Base-by-base conservation (phyloP, 2,329 filamentous ascomycete species). In the Exophiala sp. region DNA sequence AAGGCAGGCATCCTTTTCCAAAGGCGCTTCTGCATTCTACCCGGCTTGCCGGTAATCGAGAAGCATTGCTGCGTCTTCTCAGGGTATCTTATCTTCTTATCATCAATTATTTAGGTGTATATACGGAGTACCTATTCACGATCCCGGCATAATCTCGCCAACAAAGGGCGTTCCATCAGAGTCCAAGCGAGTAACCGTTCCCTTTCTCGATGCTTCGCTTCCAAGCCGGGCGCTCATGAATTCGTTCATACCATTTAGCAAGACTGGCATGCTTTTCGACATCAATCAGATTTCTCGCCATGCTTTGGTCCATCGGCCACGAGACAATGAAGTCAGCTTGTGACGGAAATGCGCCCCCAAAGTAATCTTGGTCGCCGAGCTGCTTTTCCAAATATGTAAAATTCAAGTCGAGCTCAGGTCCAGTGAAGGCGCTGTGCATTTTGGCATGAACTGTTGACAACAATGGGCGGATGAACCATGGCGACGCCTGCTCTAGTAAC, bases 141-240 rank as follows among this genome's bases (percentile, higher is more conserved):
- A 20, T 2, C 36, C 14, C n/a, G 29, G 18, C 50, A 39, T 42
- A 14, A 39, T 14, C 16, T 41, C 36, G 29, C 24, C 24, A 29
- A 29, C 5, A 29, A 5, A 29, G 24, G 2, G 7, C 24, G 24
- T 8, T 41, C 38, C 14, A 43, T 43, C 41, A 43, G 3, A 51
- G 51, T 10, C 14, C 38, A 24, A 54, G 21, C 10, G 46, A 3
- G 38, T 63, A 64, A 5, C 61, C 61, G 29, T 63, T 62, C 3
- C 61, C 61, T 38, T 63, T 64, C 34, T 64, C 59, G 3, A 62
- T n/a, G 29, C 51, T 43, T 24, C 55, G 52, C 54, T 63, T 63
- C 62, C 62, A 63, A 5, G 52, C 62, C 14, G 57, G 57, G 35
- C 62, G 53, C 7, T 55, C 54, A 32, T 62, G 48, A 43, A 50